Conservation (phyloP, 225 moss, liverwort and hornwort genomes). For the Sphagnum contortum region DNA sequence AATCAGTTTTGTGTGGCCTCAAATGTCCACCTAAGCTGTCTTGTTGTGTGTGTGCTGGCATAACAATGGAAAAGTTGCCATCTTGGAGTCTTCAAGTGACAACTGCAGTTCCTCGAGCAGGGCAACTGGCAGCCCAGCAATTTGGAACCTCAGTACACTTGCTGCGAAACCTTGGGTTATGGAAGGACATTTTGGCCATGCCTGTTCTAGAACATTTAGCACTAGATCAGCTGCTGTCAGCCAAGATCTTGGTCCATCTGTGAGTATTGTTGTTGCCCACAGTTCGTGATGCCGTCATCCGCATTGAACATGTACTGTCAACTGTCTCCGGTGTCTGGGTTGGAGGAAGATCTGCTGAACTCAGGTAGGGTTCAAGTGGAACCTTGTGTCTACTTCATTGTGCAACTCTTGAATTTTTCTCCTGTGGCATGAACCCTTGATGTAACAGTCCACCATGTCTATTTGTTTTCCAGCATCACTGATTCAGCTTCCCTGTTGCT, state of each 20-base stretch:
- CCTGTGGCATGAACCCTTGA: too few relatives aligned
- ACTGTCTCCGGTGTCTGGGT: conserved; percentile 83
- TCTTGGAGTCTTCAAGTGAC: conserved; percentile 78
- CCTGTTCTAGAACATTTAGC: conserved; percentile 81
- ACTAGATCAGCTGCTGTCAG: conserved; percentile 70
- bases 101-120: conserved; percentile 68
- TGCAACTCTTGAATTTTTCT: too few relatives aligned
- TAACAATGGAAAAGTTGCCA: conserved; percentile 49
- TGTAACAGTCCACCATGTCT: too few relatives aligned
- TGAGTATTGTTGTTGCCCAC: conserved; percentile 50
- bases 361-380: conserved; percentile 17
- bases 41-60: too few relatives aligned
- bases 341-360: conserved; percentile 58
- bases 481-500: too few relatives aligned
- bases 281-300: conserved; percentile 75
- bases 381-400: too few relatives aligned
- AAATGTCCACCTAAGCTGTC: too few relatives aligned
- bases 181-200: conserved; percentile 77
- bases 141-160: conserved; percentile 85
- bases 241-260: conserved; percentile 81
- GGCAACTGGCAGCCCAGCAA: conserved; percentile 62
- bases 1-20: too few relatives aligned
- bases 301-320: conserved; percentile 77
- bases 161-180: conserved; percentile 79
- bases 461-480: too few relatives aligned